Evolutionary conservation across 179 eudicot species (phyloP).

Genomic region (Kewa caespitosa): DNA sequence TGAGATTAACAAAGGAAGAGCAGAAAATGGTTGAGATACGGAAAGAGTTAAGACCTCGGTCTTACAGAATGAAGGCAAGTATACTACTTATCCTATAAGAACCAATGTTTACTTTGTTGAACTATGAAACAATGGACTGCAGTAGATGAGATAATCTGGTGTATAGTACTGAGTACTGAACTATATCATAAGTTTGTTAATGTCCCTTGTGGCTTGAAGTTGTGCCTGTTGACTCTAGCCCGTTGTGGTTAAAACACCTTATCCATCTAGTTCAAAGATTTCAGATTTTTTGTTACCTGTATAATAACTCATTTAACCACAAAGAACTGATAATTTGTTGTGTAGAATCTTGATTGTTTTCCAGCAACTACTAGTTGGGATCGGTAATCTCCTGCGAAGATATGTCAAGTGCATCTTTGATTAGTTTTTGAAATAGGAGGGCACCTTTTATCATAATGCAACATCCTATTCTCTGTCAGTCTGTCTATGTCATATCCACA

Average conservation of each 20-base stretch:
- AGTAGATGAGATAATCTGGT: background rate
- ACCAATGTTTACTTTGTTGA: background rate
- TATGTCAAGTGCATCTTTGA: too few relatives aligned
- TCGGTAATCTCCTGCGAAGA: too few relatives aligned
- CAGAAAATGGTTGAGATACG: constrained; percentile 92
- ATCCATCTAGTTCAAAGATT: background rate
- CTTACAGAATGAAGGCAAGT: constrained; percentile 86
- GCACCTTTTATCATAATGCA: too few relatives aligned
- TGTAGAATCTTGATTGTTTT: background rate
- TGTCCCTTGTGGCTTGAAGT: background rate
- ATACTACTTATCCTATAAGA: background rate
- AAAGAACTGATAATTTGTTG: background rate
- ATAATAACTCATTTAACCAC: too few relatives aligned
- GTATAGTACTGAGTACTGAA: constrained; percentile 2
- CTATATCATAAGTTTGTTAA: background rate
- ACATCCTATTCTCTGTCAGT: background rate
- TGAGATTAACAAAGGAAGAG: constrained; percentile 85
- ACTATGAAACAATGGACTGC: background rate
- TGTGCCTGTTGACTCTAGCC: background rate
- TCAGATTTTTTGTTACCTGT: too few relatives aligned
- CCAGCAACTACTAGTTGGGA: too few relatives aligned
- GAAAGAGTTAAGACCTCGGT: constrained; percentile 80
- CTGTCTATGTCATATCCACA: background rate
- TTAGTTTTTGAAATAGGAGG: too few relatives aligned
- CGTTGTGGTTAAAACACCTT: background rate